Conservation (phyloP, 2,329 filamentous ascomycete genomes). For the Zalaria obscura region DNA sequence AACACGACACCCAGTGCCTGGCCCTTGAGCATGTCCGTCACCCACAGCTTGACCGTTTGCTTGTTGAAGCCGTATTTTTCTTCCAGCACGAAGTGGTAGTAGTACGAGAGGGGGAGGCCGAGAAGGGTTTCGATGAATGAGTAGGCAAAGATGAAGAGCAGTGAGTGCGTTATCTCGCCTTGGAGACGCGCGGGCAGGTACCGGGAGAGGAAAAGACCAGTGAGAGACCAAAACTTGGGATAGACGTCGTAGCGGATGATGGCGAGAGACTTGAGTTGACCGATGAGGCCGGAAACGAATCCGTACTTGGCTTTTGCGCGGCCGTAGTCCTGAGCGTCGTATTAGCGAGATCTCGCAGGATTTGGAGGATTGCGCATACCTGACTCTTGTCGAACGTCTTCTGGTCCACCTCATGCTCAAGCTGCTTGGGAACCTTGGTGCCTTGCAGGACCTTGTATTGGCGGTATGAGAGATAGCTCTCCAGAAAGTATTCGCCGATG, state of each 20-base stretch:
- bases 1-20: slow-evolving; percentile 69
- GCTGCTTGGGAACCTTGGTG: slow-evolving; percentile 68
- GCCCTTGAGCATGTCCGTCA: slow-evolving; percentile 83
- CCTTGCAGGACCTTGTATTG: slow-evolving; percentile 80
- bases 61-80: slow-evolving; percentile 99
- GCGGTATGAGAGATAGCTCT: slow-evolving; percentile 75
- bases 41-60: slow-evolving; percentile 76
- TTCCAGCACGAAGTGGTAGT: slow-evolving; percentile 90
- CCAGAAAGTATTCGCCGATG: slow-evolving; percentile 77
- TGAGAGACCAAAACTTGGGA: slow-evolving; percentile 76
- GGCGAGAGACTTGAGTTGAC: slow-evolving; percentile 74
- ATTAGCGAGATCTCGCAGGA: slow-evolving; percentile 3
- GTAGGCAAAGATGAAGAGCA: slow-evolving; percentile 83
- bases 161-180: slow-evolving; percentile 86
- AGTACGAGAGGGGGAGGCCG: slow-evolving; percentile 69
- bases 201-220: slow-evolving; percentile 57
- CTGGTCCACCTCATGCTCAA: slow-evolving; percentile 76
- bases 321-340: slow-evolving; percentile 55
- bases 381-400: slow-evolving; percentile 91
- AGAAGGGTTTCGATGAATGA: slow-evolving; percentile 68
- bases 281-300: slow-evolving; percentile 67
- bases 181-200: slow-evolving; percentile 67
- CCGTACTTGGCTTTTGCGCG: slow-evolving; percentile 88
- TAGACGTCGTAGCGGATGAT: slow-evolving; percentile 86
- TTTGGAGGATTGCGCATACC: slow-evolving; percentile 26